These are phyloP conservation scores for Fusarium sp. DNA, from an alignment of 2,329 filamentous ascomycete genomes.

Conservation along the genomic window DNA sequence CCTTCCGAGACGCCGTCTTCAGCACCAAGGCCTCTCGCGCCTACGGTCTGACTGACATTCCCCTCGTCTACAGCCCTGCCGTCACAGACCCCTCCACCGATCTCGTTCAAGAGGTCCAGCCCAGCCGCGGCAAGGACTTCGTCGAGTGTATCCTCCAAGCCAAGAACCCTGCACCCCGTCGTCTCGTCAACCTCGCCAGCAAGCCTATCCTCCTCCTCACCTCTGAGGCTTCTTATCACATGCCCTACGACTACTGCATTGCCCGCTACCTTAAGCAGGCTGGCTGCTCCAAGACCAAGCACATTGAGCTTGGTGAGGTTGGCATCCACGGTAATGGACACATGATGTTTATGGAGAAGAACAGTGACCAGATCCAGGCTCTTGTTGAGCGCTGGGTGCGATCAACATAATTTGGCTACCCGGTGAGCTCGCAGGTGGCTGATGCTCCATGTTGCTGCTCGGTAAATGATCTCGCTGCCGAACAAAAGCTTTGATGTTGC, in stretches of 20 bases:
- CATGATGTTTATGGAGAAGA: conserved; percentile 40
- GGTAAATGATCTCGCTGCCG: fast-evolving
- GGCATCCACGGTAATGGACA: conserved; percentile 37
- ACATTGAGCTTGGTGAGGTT: conserved; percentile 29
- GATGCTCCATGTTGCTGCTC: background rate
- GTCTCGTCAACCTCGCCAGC: conserved; percentile 49
- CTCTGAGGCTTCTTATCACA: conserved; percentile 33
- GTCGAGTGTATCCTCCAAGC: conserved; percentile 33
- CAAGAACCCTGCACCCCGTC: conserved; percentile 9
- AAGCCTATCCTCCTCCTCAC: conserved; percentile 38
- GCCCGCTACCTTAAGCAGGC: conserved; percentile 29
- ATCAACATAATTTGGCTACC: background rate
- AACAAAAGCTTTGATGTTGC: fast-evolving
- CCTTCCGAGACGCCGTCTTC: conserved; percentile 55
- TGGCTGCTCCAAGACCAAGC: conserved; percentile 31
- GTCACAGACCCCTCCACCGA: conserved; percentile 33
- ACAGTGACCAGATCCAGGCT: conserved; percentile 17
- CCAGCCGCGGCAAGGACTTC: background rate
- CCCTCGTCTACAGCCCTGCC: conserved; percentile 57
- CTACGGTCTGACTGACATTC: conserved; percentile 60
- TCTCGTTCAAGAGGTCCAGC: conserved; percentile 20
- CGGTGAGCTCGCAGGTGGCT: background rate
- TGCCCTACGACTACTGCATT: conserved; percentile 36
- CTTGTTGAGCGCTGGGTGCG: background rate
- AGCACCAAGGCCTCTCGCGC: conserved; percentile 44